Base-by-base conservation (phyloP, 768 basidiomycete species). In the Leccinum fibrillosum region DNA sequence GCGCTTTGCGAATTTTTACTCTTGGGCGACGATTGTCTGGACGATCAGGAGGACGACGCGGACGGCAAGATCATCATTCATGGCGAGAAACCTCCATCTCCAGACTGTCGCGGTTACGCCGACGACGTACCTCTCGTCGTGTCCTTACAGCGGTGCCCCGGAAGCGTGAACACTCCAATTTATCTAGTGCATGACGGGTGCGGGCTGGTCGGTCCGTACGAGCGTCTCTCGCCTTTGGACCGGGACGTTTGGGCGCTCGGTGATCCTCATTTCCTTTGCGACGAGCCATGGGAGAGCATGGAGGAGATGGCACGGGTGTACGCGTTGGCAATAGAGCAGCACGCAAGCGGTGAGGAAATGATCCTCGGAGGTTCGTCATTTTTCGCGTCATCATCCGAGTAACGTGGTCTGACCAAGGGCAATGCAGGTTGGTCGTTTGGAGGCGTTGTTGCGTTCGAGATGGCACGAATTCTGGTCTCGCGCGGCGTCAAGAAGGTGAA, bases 131-230 rank as follows among this genome's bases (percentile, higher is more conserved):
- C 42, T 19, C 19, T 44, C n/a, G n/a, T 42, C 39, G 39, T 44
- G 42, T 44, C 42, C 32, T 56, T 2, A 45, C 85, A 82, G 56
- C 65, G 62, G 30, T 62, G 73, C 23, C 53, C 51, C 1, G 44
- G 56, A 2, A 58, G 68, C 9, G 26, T 53, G 12, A 58, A 51
- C 3, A 54, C 69, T 0, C 87, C 83, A 1, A 75, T 91, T 4
- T 80, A 88, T 56, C 77, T 91, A 23, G 75, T 91, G 10, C 88
- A 91, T 62, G 89, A 90, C 60, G 89, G 89, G 5, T 87, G 85
- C 60, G 89, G 89, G 0, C 68, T 87, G 12, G 72, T 80, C 17
- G 74, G 74, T 34, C 81, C 84, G 53, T 82, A 82, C 55, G 69
- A 78, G 34, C 77, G 77, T 10, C 68, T 88, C 6, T 63, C 70